Base-by-base conservation (phyloP, 2,329 filamentous ascomycete species). In the Beauveria pseudobassiana region DNA sequence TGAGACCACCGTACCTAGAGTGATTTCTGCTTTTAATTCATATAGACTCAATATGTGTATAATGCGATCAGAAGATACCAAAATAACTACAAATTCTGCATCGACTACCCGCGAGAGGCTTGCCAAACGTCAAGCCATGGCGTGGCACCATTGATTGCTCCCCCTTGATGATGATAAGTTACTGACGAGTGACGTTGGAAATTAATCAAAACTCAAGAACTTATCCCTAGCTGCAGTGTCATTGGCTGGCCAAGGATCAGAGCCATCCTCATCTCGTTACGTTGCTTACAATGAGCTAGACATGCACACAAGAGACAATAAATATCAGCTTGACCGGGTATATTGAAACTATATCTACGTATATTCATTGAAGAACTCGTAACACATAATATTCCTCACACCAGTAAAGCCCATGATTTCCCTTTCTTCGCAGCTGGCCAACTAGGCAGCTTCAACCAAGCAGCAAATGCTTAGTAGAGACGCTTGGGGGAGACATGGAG, bases 401-500 rank as follows among this genome's bases (percentile, higher is more conserved):
- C 59, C 50, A 43, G 2, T 34, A 22, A 30, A 50, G 34, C 26
- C 61, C 56, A 55, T 53, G 51, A 43, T 38, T 62, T 28, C 42
- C 61, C 26, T 22, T 38, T 43, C 28, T 22, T 59, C 34, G 34
- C 12, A 3, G 45, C 14, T 43, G 12, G 16, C 34, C 34, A 38
- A 38, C 14, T 38, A 16, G 34, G 34, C 12, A 38, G 6, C 34
- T 38, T 38, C 9, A 6, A 28, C 50, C 42, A 49, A 42, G 42
- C 30, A 61, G 26, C 14, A 42, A 58, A 59, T 69, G 66, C 73
- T 79, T 98, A 99, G 87, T 97, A 99, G 72, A 99, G 82, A 77
- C 95, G 92, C 87, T 92, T 95, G 72, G 95, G 95, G 95, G 95
- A 80, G 91, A 96, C 95, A 99, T 99, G 84, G 90, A 90, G 82